A percentile compares a stretch with the other conserved stretches of the same genome.
Conservation (phyloP, 495 filamentous ascomycete genomes). For the Aspergillus taichungensis region DNA sequence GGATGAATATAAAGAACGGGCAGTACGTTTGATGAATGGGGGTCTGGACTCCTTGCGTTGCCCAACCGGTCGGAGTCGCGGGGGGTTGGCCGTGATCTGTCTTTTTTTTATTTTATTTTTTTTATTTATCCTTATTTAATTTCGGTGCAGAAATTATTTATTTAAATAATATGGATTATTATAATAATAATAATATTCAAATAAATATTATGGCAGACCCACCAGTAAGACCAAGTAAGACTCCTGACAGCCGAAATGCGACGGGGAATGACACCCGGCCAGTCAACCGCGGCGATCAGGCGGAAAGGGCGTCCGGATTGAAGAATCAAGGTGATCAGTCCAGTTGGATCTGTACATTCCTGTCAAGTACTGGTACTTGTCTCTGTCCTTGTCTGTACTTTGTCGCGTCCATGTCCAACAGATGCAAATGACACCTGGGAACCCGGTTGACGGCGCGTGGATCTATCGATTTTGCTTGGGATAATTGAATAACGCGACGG, state of each 20-base stretch:
- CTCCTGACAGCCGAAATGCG: conserved; percentile 10
- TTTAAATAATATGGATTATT: conserved; percentile 5
- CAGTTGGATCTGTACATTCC: neutral
- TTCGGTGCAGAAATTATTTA: neutral
- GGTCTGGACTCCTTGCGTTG: conserved; percentile 20
- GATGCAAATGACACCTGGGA: conserved; percentile 1
- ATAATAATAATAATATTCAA: conserved; percentile 1
- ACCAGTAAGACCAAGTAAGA: neutral
- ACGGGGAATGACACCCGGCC: conserved; percentile 12
- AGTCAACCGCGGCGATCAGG: conserved; percentile 21
- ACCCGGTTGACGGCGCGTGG: conserved; percentile 5
- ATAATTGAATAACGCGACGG: neutral
- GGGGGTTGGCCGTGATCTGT: conserved; percentile 10
- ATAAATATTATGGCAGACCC: conserved; percentile 1
- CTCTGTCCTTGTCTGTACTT: too few species aligned
- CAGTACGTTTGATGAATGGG: conserved; percentile 17
- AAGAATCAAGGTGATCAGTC: conserved; percentile 9
- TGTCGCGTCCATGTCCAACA: too few species aligned
- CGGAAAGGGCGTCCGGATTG: conserved; percentile 17
- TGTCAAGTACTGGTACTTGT: too few species aligned
- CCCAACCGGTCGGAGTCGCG: conserved; percentile 21
- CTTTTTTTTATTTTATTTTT: conserved; percentile 7
- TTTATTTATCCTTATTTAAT: conserved; percentile 7
- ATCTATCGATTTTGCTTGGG: conserved; percentile 16
- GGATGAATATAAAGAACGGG: conserved; percentile 6